Evolutionary conservation across 192 early-diverging fungal genomes (phyloP).

Genomic region (Jimgerdemannia flammicorona): DNA sequence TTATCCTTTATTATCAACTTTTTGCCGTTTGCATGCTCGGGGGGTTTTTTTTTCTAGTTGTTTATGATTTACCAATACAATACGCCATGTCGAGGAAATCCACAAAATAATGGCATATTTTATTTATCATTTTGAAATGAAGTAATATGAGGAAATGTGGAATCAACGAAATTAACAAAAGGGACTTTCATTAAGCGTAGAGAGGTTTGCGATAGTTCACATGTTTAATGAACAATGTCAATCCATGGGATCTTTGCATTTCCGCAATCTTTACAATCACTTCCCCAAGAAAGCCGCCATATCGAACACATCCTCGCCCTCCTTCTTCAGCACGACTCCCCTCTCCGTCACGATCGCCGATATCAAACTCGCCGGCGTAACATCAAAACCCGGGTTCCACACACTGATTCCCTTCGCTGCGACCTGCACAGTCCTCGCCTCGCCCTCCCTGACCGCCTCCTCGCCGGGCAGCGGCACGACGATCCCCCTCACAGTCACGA

Average conservation of each 20-base stretch:
- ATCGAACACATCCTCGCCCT: conserved; percentile 46
- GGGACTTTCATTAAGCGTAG: no score
- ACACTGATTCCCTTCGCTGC: conserved; percentile 80
- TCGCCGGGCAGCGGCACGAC: conserved; percentile 16
- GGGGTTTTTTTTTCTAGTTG: no score
- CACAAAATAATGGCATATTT: no score
- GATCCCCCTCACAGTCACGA: conserved; percentile 60
- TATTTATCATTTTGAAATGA: no score
- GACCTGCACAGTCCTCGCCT: conserved; percentile 56
- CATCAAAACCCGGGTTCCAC: conserved; percentile 99
- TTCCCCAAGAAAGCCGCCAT: conserved; percentile 37
- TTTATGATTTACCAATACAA: no score
- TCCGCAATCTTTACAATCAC: not conserved
- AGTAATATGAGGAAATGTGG: no score
- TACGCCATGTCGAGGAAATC: no score
- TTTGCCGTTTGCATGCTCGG: no score
- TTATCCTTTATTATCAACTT: no score
- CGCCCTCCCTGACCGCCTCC: conserved; percentile 36
- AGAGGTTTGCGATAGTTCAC: no score
- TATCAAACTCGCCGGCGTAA: conserved; percentile 85
- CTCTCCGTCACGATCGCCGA: conserved; percentile 90
- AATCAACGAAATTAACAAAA: no score
- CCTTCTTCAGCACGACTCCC: conserved; percentile 65
- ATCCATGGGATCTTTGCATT: not conserved
- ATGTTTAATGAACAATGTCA: no score